phyloP scores from a whole-genome alignment of 2,329 filamentous ascomycete genomes.

The Didymella lethalis region DNA sequence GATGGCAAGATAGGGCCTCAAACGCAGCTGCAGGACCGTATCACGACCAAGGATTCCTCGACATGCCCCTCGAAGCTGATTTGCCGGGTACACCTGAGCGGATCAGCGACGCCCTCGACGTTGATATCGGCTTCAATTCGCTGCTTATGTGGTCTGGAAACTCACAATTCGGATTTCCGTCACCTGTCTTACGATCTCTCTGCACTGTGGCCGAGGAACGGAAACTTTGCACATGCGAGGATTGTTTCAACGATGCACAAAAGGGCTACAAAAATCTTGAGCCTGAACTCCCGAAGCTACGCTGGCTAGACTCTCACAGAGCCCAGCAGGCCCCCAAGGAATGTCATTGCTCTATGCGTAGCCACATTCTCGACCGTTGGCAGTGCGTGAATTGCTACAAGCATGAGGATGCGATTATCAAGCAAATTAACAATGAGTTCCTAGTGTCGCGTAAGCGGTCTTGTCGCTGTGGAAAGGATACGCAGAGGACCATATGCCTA shows the following conservation, averaged over 20 bases:
- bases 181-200: slow-evolving; percentile 39
- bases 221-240: slow-evolving; percentile 24
- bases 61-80: slow-evolving; percentile 35
- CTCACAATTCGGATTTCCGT: slow-evolving; percentile 36
- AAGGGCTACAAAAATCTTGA: slow-evolving; percentile 7
- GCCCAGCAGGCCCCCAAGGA: neutral
- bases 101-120: slow-evolving; percentile 37
- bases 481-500: slow-evolving; percentile 7
- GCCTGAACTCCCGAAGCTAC: slow-evolving; percentile 2
- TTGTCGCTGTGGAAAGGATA: slow-evolving; percentile 7
- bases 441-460: neutral
- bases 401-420: slow-evolving; percentile 9
- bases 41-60: slow-evolving; percentile 46
- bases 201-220: slow-evolving; percentile 34
- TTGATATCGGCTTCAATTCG: slow-evolving; percentile 34
- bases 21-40: slow-evolving; percentile 23
- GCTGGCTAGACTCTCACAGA: slow-evolving; percentile 1
- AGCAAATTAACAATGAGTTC: neutral
- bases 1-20: slow-evolving; percentile 12
- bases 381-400: slow-evolving; percentile 27
- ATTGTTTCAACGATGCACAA: slow-evolving; percentile 16
- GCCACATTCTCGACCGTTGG: slow-evolving; percentile 26
- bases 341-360: slow-evolving; percentile 18
- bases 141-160: slow-evolving; percentile 27
- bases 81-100: slow-evolving; percentile 31